Conservation (phyloP, 352 stramenopile species). For the Pythium chondricola region DNA sequence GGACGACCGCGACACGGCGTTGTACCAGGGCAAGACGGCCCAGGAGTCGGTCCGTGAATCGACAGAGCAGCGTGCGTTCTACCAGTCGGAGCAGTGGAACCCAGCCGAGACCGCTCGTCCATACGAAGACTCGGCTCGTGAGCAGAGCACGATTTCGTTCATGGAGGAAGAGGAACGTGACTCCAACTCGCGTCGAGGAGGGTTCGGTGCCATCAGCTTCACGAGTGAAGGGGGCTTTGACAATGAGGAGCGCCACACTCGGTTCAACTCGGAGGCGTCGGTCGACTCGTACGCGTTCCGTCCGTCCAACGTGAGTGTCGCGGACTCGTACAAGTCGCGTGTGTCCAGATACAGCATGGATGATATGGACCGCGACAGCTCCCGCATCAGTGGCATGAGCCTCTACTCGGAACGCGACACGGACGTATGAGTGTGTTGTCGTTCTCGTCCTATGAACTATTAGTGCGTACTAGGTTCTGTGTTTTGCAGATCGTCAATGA, state of each 20-base stretch:
- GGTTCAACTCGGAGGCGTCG: conserved; percentile 54
- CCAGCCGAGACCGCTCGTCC: conserved; percentile 7
- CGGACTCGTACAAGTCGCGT: conserved; percentile 64
- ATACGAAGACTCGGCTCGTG: conserved; percentile 18
- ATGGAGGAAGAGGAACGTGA: not conserved
- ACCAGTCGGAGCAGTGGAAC: conserved; percentile 16
- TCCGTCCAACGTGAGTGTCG: conserved; percentile 34
- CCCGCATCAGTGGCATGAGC: conserved; percentile 49
- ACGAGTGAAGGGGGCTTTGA: conserved; percentile 11
- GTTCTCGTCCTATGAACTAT: not conserved
- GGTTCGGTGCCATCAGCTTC: conserved; percentile 10
- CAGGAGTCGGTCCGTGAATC: conserved; percentile 24
- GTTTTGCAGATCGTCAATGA: not conserved
- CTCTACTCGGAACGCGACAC: conserved; percentile 19
- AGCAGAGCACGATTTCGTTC: conserved; percentile 17
- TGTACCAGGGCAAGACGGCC: conserved; percentile 16
- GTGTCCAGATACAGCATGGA: conserved; percentile 43
- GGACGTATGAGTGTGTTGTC: conserved; percentile 9
- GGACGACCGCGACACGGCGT: conserved; percentile 11
- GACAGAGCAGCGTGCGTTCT: conserved; percentile 14
- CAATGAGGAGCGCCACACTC: conserved; percentile 34
- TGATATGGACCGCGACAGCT: conserved; percentile 30
- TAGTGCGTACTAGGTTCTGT: conserved; percentile 4
- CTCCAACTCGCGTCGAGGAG: conserved; percentile 1
- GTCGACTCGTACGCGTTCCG: conserved; percentile 69